These are phyloP conservation scores for Tricholoma sp. DNA, from an alignment of 768 basidiomycete genomes.

Conservation along the genomic window DNA sequence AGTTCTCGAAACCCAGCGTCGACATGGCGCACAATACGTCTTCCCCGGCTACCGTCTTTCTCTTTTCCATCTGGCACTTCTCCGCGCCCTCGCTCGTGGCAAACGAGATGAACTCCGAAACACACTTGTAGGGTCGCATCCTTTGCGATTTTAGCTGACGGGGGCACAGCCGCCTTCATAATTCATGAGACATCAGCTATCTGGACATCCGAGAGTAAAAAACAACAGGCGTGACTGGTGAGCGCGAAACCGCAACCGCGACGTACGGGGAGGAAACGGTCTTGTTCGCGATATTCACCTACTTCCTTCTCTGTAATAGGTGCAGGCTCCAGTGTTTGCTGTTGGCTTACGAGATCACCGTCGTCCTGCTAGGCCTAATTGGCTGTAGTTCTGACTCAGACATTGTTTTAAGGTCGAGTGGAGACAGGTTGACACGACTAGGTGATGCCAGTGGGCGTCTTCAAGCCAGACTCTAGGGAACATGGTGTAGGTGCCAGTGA, in stretches of 20 bases:
- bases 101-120: conserved; percentile 97
- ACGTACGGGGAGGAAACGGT: conserved; percentile 88
- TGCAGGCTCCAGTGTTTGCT: conserved; percentile 49
- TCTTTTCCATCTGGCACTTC: conserved; percentile 89
- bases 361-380: conserved; percentile 35
- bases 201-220: conserved; percentile 32
- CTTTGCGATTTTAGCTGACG: conserved; percentile 93
- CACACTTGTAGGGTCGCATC: conserved; percentile 99
- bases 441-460: not conserved
- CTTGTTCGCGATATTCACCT: conserved; percentile 92
- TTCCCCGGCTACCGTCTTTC: conserved; percentile 97
- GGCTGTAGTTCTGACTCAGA: conserved; percentile 40
- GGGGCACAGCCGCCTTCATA: conserved; percentile 90
- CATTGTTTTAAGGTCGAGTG: conserved; percentile 10
- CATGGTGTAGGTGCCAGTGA: too few relatives aligned
- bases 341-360: conserved; percentile 25
- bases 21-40: conserved; percentile 96
- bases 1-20: conserved; percentile 90
- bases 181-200: conserved; percentile 98
- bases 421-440: not conserved
- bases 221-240: too few relatives aligned
- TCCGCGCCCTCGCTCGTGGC: conserved; percentile 97
- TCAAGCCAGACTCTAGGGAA: not conserved
- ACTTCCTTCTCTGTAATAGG: conserved; percentile 91
- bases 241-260: conserved; percentile 1